A percentile compares a stretch with the other conserved stretches of the same genome.
Evolutionary conservation across 208 protist species (phyloP).

Genomic region (Phytomonas sp.): DNA sequence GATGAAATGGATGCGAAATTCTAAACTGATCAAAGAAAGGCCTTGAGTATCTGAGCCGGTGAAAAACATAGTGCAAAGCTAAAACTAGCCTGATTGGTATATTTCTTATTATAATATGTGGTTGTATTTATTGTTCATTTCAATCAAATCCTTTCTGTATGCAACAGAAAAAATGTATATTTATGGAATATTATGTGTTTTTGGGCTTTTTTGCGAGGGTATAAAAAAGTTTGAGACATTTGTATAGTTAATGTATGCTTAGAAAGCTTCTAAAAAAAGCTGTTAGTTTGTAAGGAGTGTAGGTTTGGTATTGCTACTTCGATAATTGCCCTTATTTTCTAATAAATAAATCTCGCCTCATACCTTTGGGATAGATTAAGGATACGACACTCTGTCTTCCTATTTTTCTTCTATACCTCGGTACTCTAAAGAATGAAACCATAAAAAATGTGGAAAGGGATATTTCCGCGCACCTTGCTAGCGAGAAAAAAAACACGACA

Average conservation of each 20-base stretch:
- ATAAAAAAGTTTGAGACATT: background rate
- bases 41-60: background rate
- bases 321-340: constrained; percentile 1
- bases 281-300: background rate
- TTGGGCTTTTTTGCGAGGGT: background rate
- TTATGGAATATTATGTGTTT: background rate
- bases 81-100: background rate
- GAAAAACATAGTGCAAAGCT: background rate
- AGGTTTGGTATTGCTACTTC: background rate
- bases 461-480: background rate
- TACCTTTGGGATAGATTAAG: background rate
- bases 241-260: background rate
- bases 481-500: background rate
- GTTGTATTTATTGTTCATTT: background rate
- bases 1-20: background rate
- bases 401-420: background rate
- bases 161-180: background rate
- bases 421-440: background rate
- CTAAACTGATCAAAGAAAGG: background rate
- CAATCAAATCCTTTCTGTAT: background rate
- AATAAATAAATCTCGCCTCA: background rate
- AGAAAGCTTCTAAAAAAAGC: background rate
- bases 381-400: background rate
- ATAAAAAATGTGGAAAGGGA: constrained; percentile 21
- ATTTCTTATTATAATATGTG: background rate